Evolutionary conservation across 768 basidiomycete genomes (phyloP).

Genomic region (Exidia glandulosa): DNA sequence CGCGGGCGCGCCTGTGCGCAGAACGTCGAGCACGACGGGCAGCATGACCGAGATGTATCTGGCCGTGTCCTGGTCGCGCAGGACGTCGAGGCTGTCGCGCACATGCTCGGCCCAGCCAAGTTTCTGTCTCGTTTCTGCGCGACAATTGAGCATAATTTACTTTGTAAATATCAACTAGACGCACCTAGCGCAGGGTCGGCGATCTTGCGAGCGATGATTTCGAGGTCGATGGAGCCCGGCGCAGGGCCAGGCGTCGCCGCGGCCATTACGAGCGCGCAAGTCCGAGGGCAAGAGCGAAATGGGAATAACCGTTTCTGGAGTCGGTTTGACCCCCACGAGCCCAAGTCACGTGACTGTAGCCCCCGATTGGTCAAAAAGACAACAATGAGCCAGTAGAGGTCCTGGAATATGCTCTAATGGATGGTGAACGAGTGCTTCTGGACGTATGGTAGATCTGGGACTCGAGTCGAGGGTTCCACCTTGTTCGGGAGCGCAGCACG

Average conservation of each 20-base stretch:
- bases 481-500: too few relatives aligned
- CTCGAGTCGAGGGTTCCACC: too few relatives aligned
- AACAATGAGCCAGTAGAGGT: too few relatives aligned
- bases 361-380: too few relatives aligned
- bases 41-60: slow-evolving; percentile 64
- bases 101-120: slow-evolving; percentile 64
- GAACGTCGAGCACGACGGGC: slow-evolving; percentile 58
- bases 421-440: too few relatives aligned
- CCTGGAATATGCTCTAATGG: too few relatives aligned
- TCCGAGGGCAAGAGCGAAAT: too few relatives aligned
- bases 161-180: background rate
- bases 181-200: slow-evolving; percentile 1
- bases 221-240: slow-evolving; percentile 1
- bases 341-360: too few relatives aligned
- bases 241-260: background rate
- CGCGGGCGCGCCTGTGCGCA: slow-evolving; percentile 57
- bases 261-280: too few relatives aligned
- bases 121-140: slow-evolving; percentile 58
- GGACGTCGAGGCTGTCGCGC: slow-evolving; percentile 69
- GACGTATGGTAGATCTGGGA: too few relatives aligned
- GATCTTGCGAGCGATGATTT: background rate
- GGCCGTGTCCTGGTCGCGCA: slow-evolving; percentile 61
- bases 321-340: too few relatives aligned
- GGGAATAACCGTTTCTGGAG: too few relatives aligned
- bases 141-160: background rate